Percentiles rank a stretch among this genome's conserved stretches.
These are phyloP conservation scores for Suillus lakei DNA, from an alignment of 768 basidiomycete species.

Conservation along the genomic window DNA sequence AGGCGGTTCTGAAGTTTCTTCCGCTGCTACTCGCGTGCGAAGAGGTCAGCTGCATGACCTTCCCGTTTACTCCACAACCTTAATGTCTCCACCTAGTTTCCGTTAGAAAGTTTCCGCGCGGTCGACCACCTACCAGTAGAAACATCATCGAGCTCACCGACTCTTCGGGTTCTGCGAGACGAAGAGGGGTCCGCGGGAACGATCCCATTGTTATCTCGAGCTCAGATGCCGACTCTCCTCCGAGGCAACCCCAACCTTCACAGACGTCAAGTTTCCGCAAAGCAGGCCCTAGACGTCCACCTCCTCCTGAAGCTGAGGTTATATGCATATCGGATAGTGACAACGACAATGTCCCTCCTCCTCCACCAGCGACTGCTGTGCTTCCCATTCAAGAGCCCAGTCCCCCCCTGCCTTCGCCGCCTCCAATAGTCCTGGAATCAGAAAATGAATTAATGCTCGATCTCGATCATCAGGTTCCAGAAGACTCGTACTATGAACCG, in stretches of 20 bases:
- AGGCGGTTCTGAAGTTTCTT: constrained; percentile 13
- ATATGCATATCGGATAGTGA: constrained; percentile 37
- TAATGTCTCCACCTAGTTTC: constrained; percentile 15
- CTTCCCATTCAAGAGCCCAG: neutral
- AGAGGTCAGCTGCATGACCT: constrained; percentile 18
- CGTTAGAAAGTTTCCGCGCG: constrained; percentile 15
- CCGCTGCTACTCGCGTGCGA: constrained; percentile 24
- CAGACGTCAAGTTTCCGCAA: constrained; percentile 5
- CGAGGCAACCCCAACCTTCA: neutral
- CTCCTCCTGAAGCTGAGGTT: constrained; percentile 25
- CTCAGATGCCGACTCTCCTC: constrained; percentile 22
- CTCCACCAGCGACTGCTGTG: neutral
- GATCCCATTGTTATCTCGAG: constrained; percentile 32
- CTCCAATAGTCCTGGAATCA: neutral
- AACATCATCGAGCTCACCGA: constrained; percentile 28
- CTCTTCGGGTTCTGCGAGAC: constrained; percentile 20
- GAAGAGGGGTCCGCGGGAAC: neutral
- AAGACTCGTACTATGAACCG: neutral
- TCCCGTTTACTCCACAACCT: constrained; percentile 14
- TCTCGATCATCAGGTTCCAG: neutral
- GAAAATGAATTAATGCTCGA: neutral
- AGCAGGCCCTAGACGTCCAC: constrained; percentile 6
- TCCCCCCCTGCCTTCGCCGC: neutral
- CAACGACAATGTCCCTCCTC: constrained; percentile 4
- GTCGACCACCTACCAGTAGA: constrained; percentile 12